Conservation (phyloP, 805 yeast genomes). For the Candida lessepsii region DNA sequence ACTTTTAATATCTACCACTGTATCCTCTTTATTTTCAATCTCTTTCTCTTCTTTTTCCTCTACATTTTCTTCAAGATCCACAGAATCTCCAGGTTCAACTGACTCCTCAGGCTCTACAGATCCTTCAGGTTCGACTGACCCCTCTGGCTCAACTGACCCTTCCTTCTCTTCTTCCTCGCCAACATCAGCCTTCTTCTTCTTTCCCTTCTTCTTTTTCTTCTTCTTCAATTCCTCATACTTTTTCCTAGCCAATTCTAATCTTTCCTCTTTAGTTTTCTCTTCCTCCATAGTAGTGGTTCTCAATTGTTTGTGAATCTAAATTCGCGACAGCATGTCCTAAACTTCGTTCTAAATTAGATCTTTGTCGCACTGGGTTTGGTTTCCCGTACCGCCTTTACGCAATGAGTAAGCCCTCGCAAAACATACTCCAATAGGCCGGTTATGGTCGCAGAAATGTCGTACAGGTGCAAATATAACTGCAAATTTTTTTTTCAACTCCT, state of each 20-base stretch:
- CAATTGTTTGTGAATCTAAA: too few relatives aligned
- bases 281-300: not conserved
- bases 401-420: too few relatives aligned
- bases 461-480: not conserved
- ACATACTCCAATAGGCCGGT: too few relatives aligned
- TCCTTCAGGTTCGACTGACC: constrained; percentile 13
- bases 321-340: too few relatives aligned
- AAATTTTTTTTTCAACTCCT: not conserved
- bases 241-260: constrained; percentile 72
- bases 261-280: constrained; percentile 51
- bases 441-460: constrained; percentile 4
- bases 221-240: constrained; percentile 68
- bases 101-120: constrained; percentile 10
- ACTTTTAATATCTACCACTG: constrained; percentile 4
- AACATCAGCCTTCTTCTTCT: constrained; percentile 13
- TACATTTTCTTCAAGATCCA: constrained; percentile 2
- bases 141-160: constrained; percentile 9
- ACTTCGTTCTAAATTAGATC: too few relatives aligned
- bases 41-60: constrained; percentile 5
- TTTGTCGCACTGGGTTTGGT: too few relatives aligned
- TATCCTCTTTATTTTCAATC: constrained; percentile 8
- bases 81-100: constrained; percentile 8
- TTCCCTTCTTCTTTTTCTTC: constrained; percentile 41
- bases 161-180: constrained; percentile 15
- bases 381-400: too few relatives aligned